These are phyloP conservation scores for Friedmanniomyces endolithicus DNA, from an alignment of 495 filamentous ascomycete species.

Conservation along the genomic window DNA sequence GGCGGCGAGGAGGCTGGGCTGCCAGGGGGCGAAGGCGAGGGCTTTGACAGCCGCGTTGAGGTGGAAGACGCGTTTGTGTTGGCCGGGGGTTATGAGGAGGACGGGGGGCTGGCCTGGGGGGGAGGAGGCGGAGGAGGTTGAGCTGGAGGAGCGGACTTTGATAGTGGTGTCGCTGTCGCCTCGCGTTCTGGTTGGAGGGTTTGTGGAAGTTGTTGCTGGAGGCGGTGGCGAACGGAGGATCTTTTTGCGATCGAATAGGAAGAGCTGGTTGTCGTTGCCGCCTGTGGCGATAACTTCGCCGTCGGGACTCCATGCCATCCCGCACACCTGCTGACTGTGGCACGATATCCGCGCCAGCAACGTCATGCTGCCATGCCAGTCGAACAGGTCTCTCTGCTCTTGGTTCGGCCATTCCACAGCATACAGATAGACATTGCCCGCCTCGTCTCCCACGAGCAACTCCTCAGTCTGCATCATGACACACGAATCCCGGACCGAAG, in stretches of 20 bases:
- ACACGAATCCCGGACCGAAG: constrained; percentile 20
- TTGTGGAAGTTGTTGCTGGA: neutral
- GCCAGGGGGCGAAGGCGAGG: constrained; percentile 95
- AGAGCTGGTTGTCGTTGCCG: constrained; percentile 83
- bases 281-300: constrained; percentile 71
- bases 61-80: constrained; percentile 58
- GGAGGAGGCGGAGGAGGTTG: constrained; percentile 5
- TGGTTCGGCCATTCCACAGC: constrained; percentile 68
- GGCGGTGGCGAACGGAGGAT: constrained; percentile 32
- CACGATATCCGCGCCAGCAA: constrained; percentile 63
- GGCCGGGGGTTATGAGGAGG: constrained; percentile 32
- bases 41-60: constrained; percentile 91
- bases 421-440: constrained; percentile 80
- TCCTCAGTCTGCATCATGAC: constrained; percentile 52
- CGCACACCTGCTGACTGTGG: constrained; percentile 86
- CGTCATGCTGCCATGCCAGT: constrained; percentile 67
- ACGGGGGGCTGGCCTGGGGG: constrained; percentile 10
- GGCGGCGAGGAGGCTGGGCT: constrained; percentile 72
- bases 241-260: constrained; percentile 59
- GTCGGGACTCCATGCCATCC: constrained; percentile 73
- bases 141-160: constrained; percentile 22
- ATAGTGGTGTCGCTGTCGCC: constrained; percentile 7
- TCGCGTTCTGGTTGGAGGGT: neutral
- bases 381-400: constrained; percentile 34
- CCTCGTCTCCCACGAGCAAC: constrained; percentile 76